Evolutionary conservation across 1,284 basidiomycete species (phyloP), one percentile per base, ranked within the genome.

Genomic region (Cryptococcus amylolentus): DNA sequence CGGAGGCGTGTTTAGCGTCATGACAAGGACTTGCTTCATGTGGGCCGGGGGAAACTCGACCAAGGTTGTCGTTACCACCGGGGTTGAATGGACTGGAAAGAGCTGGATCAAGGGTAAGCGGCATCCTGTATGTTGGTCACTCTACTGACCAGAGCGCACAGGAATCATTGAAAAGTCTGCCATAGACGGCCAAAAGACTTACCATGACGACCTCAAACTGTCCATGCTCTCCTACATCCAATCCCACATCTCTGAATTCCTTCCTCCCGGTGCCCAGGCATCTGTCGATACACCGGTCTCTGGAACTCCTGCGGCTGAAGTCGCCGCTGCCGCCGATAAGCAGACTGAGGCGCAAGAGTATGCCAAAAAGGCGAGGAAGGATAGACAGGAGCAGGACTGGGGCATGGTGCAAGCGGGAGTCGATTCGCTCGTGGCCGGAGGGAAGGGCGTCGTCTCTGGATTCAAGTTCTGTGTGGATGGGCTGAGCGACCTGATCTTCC

Each of bases 31-130:
- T 10, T 98, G 94, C 73, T 82, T 98, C 55, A 98, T 86, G 74
- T 98, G 94, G 94, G 92, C 89, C 5, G 87, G 87, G 50, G 80
- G 83, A 4, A 84, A 88, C 52, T 84, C 86, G 4, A 88, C 89
- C 2, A 84, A 83, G 52, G 84, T 98, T 13, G 67, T 91, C 8
- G 91, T 98, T 4, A 94, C 91, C 39, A 93, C 89, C 7, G 84
- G 88, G 64, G 91, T 98, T 3, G 94, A 98, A 61, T 98, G 95
- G 94, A 91, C 88, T 0, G 94, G 94, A 23, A 83, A 93, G 65
- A 95, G 91, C 76, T 97, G 97, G 80, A 90, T 98, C 76, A 95
- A 91, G 78, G 88, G 92, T 91, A 18, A 41, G 35, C 5, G 48
- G 4, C 52, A 18, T 39, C 42, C 26, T 9, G 16, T 28, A 13